Evolutionary conservation across 495 filamentous ascomycete species (phyloP).

Genomic region (Emericellopsis terricola): DNA sequence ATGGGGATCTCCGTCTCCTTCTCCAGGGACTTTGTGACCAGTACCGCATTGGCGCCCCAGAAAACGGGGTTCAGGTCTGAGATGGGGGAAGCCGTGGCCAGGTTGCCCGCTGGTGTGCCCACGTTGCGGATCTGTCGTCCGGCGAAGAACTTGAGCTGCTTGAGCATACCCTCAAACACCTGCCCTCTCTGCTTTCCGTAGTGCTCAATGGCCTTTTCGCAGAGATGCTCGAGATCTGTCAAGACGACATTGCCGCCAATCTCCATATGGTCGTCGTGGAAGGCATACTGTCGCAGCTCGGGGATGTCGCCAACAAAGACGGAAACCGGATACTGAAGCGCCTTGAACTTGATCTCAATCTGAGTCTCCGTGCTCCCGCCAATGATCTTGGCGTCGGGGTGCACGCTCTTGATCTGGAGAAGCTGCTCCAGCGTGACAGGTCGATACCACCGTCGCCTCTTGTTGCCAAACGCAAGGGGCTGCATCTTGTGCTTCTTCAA

Average conservation of each 20-base stretch:
- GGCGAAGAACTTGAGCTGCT: conserved; percentile 82
- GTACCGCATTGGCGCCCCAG: conserved; percentile 62
- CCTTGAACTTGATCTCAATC: conserved; percentile 98
- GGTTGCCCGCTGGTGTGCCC: conserved; percentile 85
- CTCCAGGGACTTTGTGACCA: conserved; percentile 58
- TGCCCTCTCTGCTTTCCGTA: conserved; percentile 60
- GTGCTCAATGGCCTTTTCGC: conserved; percentile 56
- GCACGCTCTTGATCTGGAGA: conserved; percentile 71
- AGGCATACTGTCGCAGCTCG: conserved; percentile 61
- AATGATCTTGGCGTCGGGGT: conserved; percentile 83
- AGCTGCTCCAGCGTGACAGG: conserved; percentile 78
- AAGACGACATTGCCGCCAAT: conserved; percentile 85
- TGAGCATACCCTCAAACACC: conserved; percentile 53
- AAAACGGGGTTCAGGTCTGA: conserved; percentile 94
- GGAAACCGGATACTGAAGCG: conserved; percentile 70
- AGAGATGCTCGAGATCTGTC: conserved; percentile 62
- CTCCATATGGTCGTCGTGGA: conserved; percentile 65
- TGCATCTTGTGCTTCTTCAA: conserved; percentile 67
- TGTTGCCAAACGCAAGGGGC: conserved; percentile 81
- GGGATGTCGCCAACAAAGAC: conserved; percentile 89
- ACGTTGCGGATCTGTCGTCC: conserved; percentile 94
- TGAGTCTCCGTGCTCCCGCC: conserved; percentile 94
- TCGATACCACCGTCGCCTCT: conserved; percentile 84
- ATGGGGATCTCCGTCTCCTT: conserved; percentile 71
- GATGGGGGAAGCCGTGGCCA: conserved; percentile 90